Percentiles rank a stretch among this genome's conserved stretches.
Evolutionary conservation across 805 yeast species (phyloP).

Genomic region (Barnettozyma populi): DNA sequence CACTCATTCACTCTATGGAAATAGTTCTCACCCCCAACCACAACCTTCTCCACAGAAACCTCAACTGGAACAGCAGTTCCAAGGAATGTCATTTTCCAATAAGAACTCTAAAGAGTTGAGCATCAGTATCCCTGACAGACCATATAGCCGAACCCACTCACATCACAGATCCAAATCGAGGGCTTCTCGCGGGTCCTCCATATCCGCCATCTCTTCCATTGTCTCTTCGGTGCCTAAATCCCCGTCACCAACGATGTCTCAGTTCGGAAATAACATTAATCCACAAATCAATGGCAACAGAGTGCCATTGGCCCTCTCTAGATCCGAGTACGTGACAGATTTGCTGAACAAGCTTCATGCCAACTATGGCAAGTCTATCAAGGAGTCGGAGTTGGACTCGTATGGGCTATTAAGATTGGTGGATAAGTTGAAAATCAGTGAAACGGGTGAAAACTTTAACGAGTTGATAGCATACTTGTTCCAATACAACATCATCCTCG

Average conservation of each 20-base stretch:
- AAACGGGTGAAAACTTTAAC: slow-evolving; percentile 23
- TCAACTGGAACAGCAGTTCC: neutral
- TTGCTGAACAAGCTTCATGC: slow-evolving; percentile 9
- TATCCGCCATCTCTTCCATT: slow-evolving; percentile 25
- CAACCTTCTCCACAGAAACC: neutral
- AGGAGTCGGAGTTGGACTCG: slow-evolving; percentile 26
- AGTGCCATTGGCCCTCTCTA: slow-evolving; percentile 15
- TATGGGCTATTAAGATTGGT: slow-evolving; percentile 33
- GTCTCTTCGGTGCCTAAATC: slow-evolving; percentile 25
- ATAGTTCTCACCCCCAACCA: neutral
- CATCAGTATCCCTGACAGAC: slow-evolving; percentile 16
- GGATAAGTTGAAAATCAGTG: slow-evolving; percentile 29
- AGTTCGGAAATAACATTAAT: slow-evolving; percentile 3
- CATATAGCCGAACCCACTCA: slow-evolving; percentile 1
- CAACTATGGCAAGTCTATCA: slow-evolving; percentile 16
- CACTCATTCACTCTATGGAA: neutral
- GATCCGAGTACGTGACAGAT: slow-evolving; percentile 16
- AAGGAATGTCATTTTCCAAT: slow-evolving; percentile 13
- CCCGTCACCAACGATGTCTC: slow-evolving; percentile 17
- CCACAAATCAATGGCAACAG: slow-evolving; percentile 2
- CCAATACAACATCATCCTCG: slow-evolving; percentile 19
- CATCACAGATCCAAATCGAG: slow-evolving; percentile 2
- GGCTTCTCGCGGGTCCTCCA: slow-evolving; percentile 26
- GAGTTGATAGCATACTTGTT: slow-evolving; percentile 31
- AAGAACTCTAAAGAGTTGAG: slow-evolving; percentile 25